Evolutionary conservation across 345 rosid species (phyloP), one percentile per base, ranked within the genome.

Genomic region (Clausena lansium): DNA sequence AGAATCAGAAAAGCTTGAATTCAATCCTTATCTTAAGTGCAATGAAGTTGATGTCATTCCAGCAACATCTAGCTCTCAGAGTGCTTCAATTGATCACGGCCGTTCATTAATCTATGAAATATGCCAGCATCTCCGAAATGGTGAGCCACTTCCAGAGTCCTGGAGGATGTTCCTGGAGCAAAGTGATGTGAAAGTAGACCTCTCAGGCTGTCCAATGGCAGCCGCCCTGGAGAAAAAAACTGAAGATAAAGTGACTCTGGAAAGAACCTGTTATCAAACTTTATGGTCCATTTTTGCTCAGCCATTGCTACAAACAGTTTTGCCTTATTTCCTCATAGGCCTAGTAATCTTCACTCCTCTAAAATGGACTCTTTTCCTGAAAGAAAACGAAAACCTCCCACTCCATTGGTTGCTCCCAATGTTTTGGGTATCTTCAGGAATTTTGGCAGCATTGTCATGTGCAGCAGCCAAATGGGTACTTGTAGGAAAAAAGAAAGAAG

Each of bases 51-150:
- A 91, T 76, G 87, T 88, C 65, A 85, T 91, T 41, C 79, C 87
- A 2, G 95, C 95, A 27, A 80, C 86, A 25, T 83, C 91, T 5
- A 67, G 84, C 76, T 78, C 84, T 4, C 89, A 88, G 64, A 91
- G 93, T 73, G 95, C 95, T 62, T 91, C 95, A 4, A 91, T 89
- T 38, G 95, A 91, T 79, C 95, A 91, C 25, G 93, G 95, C 7
- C 91, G 89, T 20, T 89, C 93, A 14, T 67, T 91, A 65, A 79
- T 91, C 70, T 91, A 91, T 4, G 91, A 91, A 79, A 88, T 91
- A 59, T 91, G 95, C 73, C 93, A 88, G 72, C 85, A 83, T 75
- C 76, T 88, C 73, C 76, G 93, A 61, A 91, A 89, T 62, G 85
- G 84, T 33, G 87, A 85, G 32, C 88, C 93, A 38, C 89, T 91